These are phyloP conservation scores for Pilatotrama ljubarskyi DNA, from an alignment of 768 basidiomycete species.

Conservation along the genomic window DNA sequence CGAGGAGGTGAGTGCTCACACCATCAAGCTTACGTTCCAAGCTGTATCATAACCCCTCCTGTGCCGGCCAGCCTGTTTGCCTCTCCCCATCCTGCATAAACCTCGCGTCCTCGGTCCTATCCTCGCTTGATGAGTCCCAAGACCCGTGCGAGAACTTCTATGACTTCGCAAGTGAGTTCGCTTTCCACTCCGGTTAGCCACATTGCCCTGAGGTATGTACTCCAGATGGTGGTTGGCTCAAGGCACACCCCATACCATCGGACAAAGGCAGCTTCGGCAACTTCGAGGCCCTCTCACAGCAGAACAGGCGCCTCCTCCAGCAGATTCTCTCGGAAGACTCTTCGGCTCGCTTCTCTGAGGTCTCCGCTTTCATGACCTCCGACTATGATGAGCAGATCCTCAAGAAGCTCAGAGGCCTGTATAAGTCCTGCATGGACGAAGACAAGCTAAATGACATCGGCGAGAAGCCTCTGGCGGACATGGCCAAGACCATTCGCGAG, in stretches of 20 bases:
- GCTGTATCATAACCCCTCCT: not conserved
- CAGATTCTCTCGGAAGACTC: slow-evolving; percentile 60
- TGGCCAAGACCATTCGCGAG: slow-evolving; percentile 61
- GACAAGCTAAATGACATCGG: slow-evolving; percentile 74
- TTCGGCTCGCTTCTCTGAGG: slow-evolving; percentile 33
- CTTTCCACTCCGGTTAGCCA: not conserved
- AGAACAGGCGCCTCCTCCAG: slow-evolving; percentile 79
- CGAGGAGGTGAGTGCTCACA: slow-evolving; percentile 43
- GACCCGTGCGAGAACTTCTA: slow-evolving; percentile 98
- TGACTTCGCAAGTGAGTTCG: slow-evolving; percentile 79
- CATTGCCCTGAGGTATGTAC: no score
- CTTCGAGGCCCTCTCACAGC: slow-evolving; percentile 69
- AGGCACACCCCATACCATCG: slow-evolving; percentile 79
- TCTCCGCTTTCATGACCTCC: slow-evolving; percentile 19
- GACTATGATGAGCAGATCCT: slow-evolving; percentile 56
- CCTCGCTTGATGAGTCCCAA: slow-evolving; percentile 72
- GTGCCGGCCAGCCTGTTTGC: slow-evolving; percentile 58
- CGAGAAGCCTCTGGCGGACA: slow-evolving; percentile 62
- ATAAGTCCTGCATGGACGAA: slow-evolving; percentile 82
- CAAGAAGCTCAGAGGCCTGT: slow-evolving; percentile 69
- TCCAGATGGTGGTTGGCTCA: slow-evolving; percentile 86
- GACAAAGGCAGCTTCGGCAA: slow-evolving; percentile 74
- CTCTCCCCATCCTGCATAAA: slow-evolving; percentile 77
- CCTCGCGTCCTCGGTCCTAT: slow-evolving; percentile 79
- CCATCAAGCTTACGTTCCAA: not conserved